Conservation (phyloP, 176 grass and related monocot species). For the Tuctoria greenei region DNA sequence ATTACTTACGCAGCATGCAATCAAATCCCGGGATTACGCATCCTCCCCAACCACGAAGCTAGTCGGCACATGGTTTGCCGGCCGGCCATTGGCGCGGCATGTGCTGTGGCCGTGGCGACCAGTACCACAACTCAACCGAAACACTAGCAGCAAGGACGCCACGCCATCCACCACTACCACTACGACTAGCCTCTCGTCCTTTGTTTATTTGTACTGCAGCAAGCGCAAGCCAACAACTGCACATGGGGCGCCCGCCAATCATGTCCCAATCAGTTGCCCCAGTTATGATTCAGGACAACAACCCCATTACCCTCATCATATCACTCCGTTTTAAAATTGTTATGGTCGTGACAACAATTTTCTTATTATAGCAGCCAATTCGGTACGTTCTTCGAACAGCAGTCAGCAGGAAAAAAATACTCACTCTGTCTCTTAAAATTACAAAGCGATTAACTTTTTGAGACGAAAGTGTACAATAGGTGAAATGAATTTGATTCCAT, state of each 20-base stretch:
- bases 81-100: neutral
- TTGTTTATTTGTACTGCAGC: neutral
- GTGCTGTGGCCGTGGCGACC: too few relatives aligned
- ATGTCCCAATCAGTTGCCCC: conserved; percentile 39
- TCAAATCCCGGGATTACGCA: conserved; percentile 22
- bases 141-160: conserved; percentile 1
- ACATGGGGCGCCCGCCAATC: conserved; percentile 58
- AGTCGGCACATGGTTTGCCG: conserved; percentile 11
- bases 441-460: too few relatives aligned
- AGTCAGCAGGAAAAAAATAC: neutral
- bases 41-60: neutral
- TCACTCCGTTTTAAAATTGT: too few relatives aligned
- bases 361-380: too few relatives aligned
- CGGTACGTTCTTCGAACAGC: neutral
- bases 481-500: conserved; percentile 29
- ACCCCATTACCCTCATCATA: too few relatives aligned
- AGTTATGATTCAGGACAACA: conserved; percentile 21
- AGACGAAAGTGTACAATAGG: too few relatives aligned
- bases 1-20: neutral
- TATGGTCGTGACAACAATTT: too few relatives aligned
- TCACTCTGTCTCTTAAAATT: too few relatives aligned
- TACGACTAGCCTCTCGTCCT: neutral
- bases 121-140: conserved; percentile 38
- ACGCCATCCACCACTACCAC: conserved; percentile 49
- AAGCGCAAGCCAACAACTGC: conserved; percentile 30